Evolutionary conservation across 139 green algal genomes (phyloP), one percentile per base, ranked within the genome.

Genomic region (Diplosphaera chodatii): DNA sequence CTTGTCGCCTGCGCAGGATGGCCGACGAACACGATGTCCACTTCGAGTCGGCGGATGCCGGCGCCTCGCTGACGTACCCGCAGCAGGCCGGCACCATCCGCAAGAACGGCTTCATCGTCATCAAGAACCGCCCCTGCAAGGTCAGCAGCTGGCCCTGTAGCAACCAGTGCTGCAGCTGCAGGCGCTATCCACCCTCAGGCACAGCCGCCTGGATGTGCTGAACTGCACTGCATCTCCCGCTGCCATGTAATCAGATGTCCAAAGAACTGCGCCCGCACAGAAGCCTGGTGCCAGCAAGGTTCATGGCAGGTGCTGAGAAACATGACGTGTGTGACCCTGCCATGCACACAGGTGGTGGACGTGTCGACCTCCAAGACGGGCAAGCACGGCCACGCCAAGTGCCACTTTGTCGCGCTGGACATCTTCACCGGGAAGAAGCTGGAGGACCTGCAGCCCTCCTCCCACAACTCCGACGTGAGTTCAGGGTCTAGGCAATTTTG

Each of bases 351-450:
- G 93, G 95, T 99, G 2, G 86, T 93, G 25, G 96, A 99, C 70
- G 95, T 99, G 67, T 96, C 95, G 55, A 99, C 96, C 65, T 99
- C 96, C 66, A 99, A 99, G 90, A 99, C 96, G 32, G 96, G 96
- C 75, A 99, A 99, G 93, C 96, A 99, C 91, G 96, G 96, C 66
- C 92, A 98, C 86, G 96, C 96, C 41, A 99, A 99, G 92, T 99
- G 96, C 82, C 89, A 97, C 80, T 99, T 99, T 74, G 80, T 91
- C 5, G 93, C 78, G 41, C 90, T 96, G 55, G 94, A 98, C 76
- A 98, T 99, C 76, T 99, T 98, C 91, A 98, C 91, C 37, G 84
- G 84, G 78, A 99, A 98, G 91, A 99, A 99, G 85, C 77, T 96
- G 71, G 96, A 99, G 81, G 94, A 98, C 69, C 91, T 99, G 84